Evolutionary conservation across 2,329 filamentous ascomycete genomes (phyloP).

Genomic region (Thelonectria discophora): DNA sequence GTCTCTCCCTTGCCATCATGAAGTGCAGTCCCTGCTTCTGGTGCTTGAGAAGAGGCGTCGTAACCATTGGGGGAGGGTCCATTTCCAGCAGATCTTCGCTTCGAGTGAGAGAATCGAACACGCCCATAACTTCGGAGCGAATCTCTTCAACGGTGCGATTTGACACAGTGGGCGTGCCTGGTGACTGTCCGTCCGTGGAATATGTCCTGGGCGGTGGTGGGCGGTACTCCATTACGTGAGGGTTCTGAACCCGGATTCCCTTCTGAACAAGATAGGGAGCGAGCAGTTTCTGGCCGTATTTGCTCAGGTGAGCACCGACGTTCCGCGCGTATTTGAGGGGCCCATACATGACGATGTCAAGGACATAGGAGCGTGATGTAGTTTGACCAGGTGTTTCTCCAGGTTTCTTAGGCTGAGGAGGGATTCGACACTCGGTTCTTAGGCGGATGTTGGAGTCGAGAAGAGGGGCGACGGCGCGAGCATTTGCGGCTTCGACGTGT

Average conservation of each 20-base stretch:
- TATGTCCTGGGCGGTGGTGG: slow-evolving; percentile 51
- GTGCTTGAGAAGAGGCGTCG: slow-evolving; percentile 78
- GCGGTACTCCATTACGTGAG: slow-evolving; percentile 67
- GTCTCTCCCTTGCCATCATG: slow-evolving; percentile 80
- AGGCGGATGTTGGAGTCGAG: slow-evolving; percentile 74
- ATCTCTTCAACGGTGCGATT: slow-evolving; percentile 84
- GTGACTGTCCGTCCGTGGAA: slow-evolving; percentile 41
- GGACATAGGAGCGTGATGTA: slow-evolving; percentile 67
- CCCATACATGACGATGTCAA: slow-evolving; percentile 83
- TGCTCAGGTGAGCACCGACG: slow-evolving; percentile 73
- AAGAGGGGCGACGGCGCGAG: slow-evolving; percentile 74
- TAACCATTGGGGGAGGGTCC: slow-evolving; percentile 69
- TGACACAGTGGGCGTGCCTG: slow-evolving; percentile 44
- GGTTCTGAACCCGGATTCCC: slow-evolving; percentile 79
- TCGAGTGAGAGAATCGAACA: slow-evolving; percentile 86
- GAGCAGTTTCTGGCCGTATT: slow-evolving; percentile 72
- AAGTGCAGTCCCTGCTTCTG: slow-evolving; percentile 92
- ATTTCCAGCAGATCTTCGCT: slow-evolving; percentile 79
- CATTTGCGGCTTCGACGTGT: slow-evolving; percentile 73
- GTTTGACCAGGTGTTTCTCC: slow-evolving; percentile 72
- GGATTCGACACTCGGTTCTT: slow-evolving; percentile 77
- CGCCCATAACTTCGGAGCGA: slow-evolving; percentile 80
- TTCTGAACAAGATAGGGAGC: slow-evolving; percentile 72
- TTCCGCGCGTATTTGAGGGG: slow-evolving; percentile 70
- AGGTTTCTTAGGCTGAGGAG: slow-evolving; percentile 67